Conservation (phyloP, 768 basidiomycete species). For the Dacryopinax spathularia region DNA sequence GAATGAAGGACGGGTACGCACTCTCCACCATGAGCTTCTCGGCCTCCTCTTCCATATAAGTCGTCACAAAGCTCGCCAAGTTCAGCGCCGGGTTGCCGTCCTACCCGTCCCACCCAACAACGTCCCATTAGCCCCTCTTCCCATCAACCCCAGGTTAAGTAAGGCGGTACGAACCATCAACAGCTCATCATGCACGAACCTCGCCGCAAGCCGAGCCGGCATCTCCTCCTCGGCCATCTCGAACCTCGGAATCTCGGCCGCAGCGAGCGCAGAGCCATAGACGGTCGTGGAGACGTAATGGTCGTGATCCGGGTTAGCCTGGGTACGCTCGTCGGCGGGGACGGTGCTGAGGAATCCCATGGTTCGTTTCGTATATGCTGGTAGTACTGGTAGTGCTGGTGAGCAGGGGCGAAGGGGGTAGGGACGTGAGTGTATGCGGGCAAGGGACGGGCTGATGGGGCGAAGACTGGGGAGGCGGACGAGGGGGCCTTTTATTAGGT, state of each 20-base stretch:
- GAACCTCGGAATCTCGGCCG: slow-evolving; percentile 9
- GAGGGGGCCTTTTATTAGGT: neutral
- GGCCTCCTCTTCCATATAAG: slow-evolving; percentile 16
- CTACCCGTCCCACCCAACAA: too few species aligned
- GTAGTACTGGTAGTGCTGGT: neutral
- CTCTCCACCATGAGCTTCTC: slow-evolving; percentile 17
- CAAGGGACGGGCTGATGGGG: too few species aligned
- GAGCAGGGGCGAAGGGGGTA: neutral
- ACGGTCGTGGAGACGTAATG: slow-evolving; percentile 8
- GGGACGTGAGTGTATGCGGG: neutral
- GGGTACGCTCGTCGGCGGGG: neutral
- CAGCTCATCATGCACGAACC: slow-evolving; percentile 7
- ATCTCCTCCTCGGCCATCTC: slow-evolving; percentile 13
- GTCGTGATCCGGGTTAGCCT: neutral
- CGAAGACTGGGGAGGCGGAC: neutral
- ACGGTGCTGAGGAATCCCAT: slow-evolving; percentile 1
- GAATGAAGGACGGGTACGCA: neutral
- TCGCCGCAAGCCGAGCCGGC: slow-evolving; percentile 5
- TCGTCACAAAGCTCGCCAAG: slow-evolving; percentile 8
- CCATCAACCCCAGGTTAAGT: too few species aligned
- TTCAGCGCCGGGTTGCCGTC: slow-evolving; percentile 15
- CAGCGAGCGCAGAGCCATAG: slow-evolving; percentile 10
- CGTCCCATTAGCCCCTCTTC: neutral
- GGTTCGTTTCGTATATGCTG: neutral
- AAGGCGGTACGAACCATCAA: neutral